phyloP scores from a whole-genome alignment of 2,329 filamentous ascomycete species.

The Hypomyces rosellus region DNA sequence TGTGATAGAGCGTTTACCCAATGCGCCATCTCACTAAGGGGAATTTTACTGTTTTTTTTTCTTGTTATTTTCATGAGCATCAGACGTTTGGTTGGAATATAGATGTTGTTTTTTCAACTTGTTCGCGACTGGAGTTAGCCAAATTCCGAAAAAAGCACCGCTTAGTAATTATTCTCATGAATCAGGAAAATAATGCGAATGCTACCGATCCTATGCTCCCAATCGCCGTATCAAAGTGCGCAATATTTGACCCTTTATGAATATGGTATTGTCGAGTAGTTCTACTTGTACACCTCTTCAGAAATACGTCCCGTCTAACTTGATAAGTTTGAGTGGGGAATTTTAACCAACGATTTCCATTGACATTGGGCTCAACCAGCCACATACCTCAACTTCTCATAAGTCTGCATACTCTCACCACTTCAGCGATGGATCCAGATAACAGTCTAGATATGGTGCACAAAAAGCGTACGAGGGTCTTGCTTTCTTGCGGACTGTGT shows the following conservation, averaged over 20 bases:
- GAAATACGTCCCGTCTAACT: too few relatives aligned
- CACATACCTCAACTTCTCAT: too few relatives aligned
- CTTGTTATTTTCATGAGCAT: not conserved
- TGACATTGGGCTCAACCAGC: too few relatives aligned
- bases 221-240: too few relatives aligned
- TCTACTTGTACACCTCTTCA: too few relatives aligned
- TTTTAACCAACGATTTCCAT: too few relatives aligned
- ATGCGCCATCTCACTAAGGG: conserved; percentile 59
- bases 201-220: too few relatives aligned
- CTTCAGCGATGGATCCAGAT: conserved; percentile 4
- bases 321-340: too few relatives aligned
- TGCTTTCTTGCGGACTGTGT: conserved; percentile 48
- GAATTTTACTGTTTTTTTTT: not conserved
- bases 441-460: not conserved
- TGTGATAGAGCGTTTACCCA: conserved; percentile 84
- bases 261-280: too few relatives aligned
- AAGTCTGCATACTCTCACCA: not conserved
- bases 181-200: too few relatives aligned
- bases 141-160: conserved; percentile 5
- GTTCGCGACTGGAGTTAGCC: conserved; percentile 9
- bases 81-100: not conserved
- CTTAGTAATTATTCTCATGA: conserved; percentile 3
- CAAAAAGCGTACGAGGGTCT: conserved; percentile 40
- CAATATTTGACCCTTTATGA: too few relatives aligned
- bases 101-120: not conserved